These are phyloP conservation scores for Fusarium pseudoanthophilum DNA, from an alignment of 2,329 filamentous ascomycete genomes.

Conservation along the genomic window DNA sequence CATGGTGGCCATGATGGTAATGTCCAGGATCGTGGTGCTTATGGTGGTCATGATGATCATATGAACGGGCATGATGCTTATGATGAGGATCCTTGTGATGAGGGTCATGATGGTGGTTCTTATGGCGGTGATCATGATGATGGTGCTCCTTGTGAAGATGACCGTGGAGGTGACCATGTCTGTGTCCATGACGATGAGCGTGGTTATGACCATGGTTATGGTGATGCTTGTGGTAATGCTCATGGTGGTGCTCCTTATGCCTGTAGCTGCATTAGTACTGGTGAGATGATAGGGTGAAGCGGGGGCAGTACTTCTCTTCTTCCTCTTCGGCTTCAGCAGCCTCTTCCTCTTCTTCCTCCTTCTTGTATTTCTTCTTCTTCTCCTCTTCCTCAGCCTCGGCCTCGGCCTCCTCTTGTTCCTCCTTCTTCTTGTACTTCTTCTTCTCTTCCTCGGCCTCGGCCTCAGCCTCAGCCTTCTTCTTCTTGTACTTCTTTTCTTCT, in stretches of 20 bases:
- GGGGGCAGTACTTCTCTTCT: constrained; percentile 2
- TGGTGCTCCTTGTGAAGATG: not conserved
- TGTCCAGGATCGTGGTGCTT: not conserved
- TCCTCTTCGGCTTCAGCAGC: not conserved
- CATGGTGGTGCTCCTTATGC: constrained; percentile 4
- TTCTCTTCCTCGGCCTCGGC: not conserved
- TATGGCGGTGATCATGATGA: not conserved
- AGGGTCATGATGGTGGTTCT: not conserved
- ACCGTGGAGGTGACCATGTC: not conserved
- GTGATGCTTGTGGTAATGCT: constrained; percentile 5
- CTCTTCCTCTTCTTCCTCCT: constrained; percentile 2
- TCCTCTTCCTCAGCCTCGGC: not conserved
- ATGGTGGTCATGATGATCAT: not conserved
- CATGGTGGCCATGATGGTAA: not conserved
- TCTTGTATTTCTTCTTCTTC: constrained; percentile 7
- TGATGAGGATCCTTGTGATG: not conserved
- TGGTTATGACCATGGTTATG: constrained; percentile 1
- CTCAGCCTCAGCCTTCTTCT: not conserved
- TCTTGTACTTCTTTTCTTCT: constrained; percentile 2
- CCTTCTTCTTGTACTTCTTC: constrained; percentile 1
- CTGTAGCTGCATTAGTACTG: not conserved
- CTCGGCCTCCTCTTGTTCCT: not conserved
- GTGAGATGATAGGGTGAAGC: not conserved
- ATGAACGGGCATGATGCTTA: not conserved
- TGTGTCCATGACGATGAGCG: not conserved